Conservation (phyloP, 768 basidiomycete species). For the Leccinum barrowsii region DNA sequence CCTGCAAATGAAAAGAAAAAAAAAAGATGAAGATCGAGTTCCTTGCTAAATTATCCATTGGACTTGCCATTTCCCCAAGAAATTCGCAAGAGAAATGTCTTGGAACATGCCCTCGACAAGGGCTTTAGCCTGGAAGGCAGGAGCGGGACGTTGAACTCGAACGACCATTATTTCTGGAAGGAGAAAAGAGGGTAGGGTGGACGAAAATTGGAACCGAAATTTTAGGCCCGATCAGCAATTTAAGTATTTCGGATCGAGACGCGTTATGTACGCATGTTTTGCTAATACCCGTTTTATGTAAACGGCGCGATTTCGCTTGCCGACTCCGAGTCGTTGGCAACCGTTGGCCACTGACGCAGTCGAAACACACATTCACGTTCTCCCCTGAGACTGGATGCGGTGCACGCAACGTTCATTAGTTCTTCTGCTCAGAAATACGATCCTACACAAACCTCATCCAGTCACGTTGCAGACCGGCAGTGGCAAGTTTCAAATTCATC, state of each 20-base stretch:
- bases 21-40: neutral
- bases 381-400: too few species aligned
- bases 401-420: too few species aligned
- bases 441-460: neutral
- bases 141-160: slow-evolving; percentile 81
- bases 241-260: slow-evolving; percentile 15
- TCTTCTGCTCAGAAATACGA: neutral
- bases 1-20: slow-evolving; percentile 42
- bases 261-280: slow-evolving; percentile 32
- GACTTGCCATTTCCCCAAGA: slow-evolving; percentile 74
- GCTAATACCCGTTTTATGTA: neutral
- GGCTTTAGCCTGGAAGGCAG: slow-evolving; percentile 69
- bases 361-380: too few species aligned
- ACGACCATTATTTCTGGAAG: slow-evolving; percentile 35
- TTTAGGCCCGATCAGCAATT: slow-evolving; percentile 6
- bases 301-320: neutral
- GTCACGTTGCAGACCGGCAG: neutral
- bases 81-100: slow-evolving; percentile 70
- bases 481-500: neutral
- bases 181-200: neutral
- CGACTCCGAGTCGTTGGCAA: too few species aligned
- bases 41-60: neutral
- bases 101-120: slow-evolving; percentile 77
- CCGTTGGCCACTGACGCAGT: too few species aligned
- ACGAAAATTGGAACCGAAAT: neutral